Base-by-base conservation (phyloP, 176 grass and related monocot species). In the Musa acuminata region DNA sequence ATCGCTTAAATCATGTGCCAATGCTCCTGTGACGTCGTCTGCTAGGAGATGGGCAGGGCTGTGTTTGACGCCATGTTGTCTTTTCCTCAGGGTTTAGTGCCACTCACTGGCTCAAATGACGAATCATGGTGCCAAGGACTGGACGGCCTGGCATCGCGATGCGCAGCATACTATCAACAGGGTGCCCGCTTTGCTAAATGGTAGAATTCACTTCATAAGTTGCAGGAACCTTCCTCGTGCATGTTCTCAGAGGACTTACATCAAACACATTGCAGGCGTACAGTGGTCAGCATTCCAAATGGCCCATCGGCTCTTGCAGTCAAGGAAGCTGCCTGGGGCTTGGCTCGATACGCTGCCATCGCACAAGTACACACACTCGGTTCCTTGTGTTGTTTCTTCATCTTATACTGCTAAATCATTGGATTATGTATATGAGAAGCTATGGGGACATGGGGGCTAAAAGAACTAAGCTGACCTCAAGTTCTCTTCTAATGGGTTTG, bases 111-210 rank as follows among this genome's bases (percentile, higher is more conserved):
- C 55, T 99, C 96, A 76, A 95, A 99, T 69, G 72, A 86, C 13
- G 96, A 99, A 82, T 99, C 88, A 67, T 99, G 96, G 96, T 99
- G 96, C 83, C 96, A 95, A 83, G 96, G 96, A 79, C 82, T 99
- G 51, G 96, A 99, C 55, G 96, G 96, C 84, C 91, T 99, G 27
- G 91, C 96, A 72, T 99, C 96, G 2, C 84, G 96, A 16, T 90
- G 87, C 29, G 96, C 96, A 7, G 91, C 96, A 8, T 99, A 99
- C 86, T 99, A 99, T 83, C 86, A 91, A 82, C 84, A 87, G 67
- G 96, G 96, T 11, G 96, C 96, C 14, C 96, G 96, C 80, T 99
- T 99, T 26, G 88, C 88, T 58, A 99, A 99, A 88, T 99, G 96
- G 96, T 99, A 75, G 86, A 84, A 78, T 53, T 83, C 11, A 52